Evolutionary conservation across 108 stramenopile species (phyloP).

Genomic region (Chaetoceros tenuissimus): DNA sequence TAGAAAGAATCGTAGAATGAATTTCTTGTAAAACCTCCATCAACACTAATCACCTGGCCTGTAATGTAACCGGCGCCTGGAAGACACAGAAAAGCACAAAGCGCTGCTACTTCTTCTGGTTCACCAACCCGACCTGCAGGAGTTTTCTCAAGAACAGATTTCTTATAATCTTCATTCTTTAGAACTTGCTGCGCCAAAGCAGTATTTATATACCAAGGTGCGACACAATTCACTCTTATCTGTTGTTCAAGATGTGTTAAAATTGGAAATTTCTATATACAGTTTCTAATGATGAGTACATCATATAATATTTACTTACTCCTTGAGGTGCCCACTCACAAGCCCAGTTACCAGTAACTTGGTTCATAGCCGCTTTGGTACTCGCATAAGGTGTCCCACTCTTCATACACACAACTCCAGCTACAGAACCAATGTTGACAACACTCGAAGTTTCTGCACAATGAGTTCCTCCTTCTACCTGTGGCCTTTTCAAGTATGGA

Average conservation of each 20-base stretch:
- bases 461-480: constrained; percentile 29
- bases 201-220: constrained; percentile 82
- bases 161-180: constrained; percentile 64
- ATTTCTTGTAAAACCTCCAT: constrained; percentile 80
- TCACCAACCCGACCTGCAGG: constrained; percentile 75
- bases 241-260: no score
- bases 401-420: constrained; percentile 84
- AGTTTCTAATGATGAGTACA: no score
- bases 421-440: constrained; percentile 91
- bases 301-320: no score
- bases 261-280: no score
- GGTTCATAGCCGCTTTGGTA: constrained; percentile 96
- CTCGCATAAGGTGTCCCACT: constrained; percentile 71
- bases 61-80: constrained; percentile 88
- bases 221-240: constrained; percentile 81
- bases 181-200: constrained; percentile 64
- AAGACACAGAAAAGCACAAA: constrained; percentile 87
- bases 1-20: constrained; percentile 46
- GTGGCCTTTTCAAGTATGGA: constrained; percentile 47
- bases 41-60: constrained; percentile 89
- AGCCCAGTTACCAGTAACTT: constrained; percentile 85
- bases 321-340: constrained; percentile 67
- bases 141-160: constrained; percentile 57
- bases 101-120: constrained; percentile 72
- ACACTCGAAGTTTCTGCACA: constrained; percentile 49